Base-by-base conservation (phyloP, 257 asterid genomes). In the Ilex aquifolium region DNA sequence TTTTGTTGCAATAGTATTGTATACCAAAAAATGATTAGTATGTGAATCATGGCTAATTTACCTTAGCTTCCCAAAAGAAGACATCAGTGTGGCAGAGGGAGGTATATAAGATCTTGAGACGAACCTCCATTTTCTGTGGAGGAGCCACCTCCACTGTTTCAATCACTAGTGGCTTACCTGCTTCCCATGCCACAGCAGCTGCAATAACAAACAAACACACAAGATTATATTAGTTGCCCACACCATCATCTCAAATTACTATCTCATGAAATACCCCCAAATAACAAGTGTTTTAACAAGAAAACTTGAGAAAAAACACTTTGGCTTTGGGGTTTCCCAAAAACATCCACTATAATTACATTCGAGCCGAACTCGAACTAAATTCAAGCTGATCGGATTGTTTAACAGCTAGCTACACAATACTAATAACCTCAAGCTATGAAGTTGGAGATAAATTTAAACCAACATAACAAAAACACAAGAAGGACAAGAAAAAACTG, bases 11-110 rank as follows among this genome's bases (percentile, higher is more conserved):
- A 36, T 8, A 4, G 42, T 36, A 36, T 36, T 4, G 42, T 36
- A 4, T 36, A 7, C 42, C 27, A 21, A 21, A 36, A 7, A 36
- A 36, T 46, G 52, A 4, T 11, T 4, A 46, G 3, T 46, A 46
- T 46, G 52, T 46, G 52, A 21, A 46, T 10, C 3, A 3, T 46
- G 52, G 52, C 27, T 21, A 21, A 21, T n/a, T 58, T 65, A 86
- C 91, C 87, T 87, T 80, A 48, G 95, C 95, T 82, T 86, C 95
- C 95, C 95, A 84, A 62, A 83, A 86, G 76, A 82, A 86, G 48
- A 86, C 76, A 72, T 86, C 95, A 62, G 95, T 87, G 64, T 78
- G 91, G 75, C 95, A 87, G 52, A 87, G 89, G 2, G 95, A 84
- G 62, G 95, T 84, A 70, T 63, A 87, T 5, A 80, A 79, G 68